Evolutionary conservation across 2,329 filamentous ascomycete genomes (phyloP).

Genomic region (Trichoderma koningiopsis): DNA sequence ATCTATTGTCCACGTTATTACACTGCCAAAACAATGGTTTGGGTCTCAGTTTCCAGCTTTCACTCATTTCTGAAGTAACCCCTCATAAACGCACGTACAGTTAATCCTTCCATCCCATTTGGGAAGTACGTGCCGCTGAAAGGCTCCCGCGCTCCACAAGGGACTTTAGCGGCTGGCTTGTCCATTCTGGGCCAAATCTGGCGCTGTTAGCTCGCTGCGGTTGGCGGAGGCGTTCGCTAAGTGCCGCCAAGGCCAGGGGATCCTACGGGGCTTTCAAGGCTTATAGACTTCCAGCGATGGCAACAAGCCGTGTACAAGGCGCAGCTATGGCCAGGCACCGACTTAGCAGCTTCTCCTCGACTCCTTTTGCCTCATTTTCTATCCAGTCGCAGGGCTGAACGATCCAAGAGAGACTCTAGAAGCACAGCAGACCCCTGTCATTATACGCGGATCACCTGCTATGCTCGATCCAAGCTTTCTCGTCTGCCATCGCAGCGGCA

Average conservation of each 20-base stretch:
- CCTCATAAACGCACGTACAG: too few relatives aligned
- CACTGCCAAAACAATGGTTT: too few relatives aligned
- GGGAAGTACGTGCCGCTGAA: constrained; percentile 17
- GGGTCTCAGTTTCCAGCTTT: too few relatives aligned
- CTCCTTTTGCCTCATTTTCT: neutral
- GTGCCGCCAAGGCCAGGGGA: neutral
- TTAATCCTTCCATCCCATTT: neutral
- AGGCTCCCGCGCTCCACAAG: neutral
- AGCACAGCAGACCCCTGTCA: neutral
- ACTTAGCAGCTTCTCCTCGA: neutral
- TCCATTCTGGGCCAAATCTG: constrained; percentile 14
- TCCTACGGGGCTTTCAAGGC: constrained; percentile 19
- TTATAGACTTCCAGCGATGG: neutral
- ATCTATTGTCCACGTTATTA: too few relatives aligned
- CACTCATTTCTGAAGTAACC: neutral
- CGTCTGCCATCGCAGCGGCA: constrained; percentile 5
- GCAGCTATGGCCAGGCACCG: neutral
- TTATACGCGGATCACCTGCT: neutral
- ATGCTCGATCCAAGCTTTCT: neutral
- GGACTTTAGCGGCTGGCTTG: neutral
- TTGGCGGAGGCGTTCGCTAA: constrained; percentile 10
- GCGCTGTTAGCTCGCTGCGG: constrained; percentile 5
- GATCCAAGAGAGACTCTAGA: constrained; percentile 2
- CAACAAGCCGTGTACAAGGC: neutral
- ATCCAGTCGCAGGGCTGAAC: neutral